Evolutionary conservation across 2,329 filamentous ascomycete species (phyloP).

Genomic region (Colletotrichum paranaense): DNA sequence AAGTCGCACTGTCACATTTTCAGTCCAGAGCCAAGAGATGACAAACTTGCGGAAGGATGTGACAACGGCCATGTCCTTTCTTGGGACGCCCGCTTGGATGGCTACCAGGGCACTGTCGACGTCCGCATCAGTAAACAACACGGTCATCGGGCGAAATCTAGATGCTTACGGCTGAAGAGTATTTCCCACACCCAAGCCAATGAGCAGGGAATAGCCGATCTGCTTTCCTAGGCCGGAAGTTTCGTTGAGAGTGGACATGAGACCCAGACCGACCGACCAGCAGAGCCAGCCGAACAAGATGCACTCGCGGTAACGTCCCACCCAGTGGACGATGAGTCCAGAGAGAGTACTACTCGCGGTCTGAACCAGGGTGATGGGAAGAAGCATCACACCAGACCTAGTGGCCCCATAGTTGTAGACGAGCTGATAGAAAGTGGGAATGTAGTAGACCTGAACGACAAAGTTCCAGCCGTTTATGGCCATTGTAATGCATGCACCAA

Average conservation of each 20-base stretch:
- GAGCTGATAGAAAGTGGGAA: slow-evolving; percentile 59
- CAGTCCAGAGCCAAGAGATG: background rate
- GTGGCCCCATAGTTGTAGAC: slow-evolving; percentile 56
- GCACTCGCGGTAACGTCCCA: slow-evolving; percentile 63
- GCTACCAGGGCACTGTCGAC: slow-evolving; percentile 56
- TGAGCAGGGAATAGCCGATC: slow-evolving; percentile 64
- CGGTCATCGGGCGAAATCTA: background rate
- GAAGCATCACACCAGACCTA: slow-evolving; percentile 53
- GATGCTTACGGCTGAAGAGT: slow-evolving; percentile 59
- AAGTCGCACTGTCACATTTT: rapidly evolving
- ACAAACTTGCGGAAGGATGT: slow-evolving; percentile 57
- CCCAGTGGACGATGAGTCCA: slow-evolving; percentile 63
- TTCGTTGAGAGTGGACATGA: slow-evolving; percentile 63
- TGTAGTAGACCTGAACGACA: slow-evolving; percentile 64
- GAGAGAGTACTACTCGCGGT: slow-evolving; percentile 60
- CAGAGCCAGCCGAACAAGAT: slow-evolving; percentile 64
- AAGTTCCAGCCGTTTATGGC: slow-evolving; percentile 71
- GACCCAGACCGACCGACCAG: slow-evolving; percentile 63
- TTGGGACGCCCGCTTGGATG: slow-evolving; percentile 67
- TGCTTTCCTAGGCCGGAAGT: slow-evolving; percentile 61
- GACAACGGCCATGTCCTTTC: slow-evolving; percentile 55
- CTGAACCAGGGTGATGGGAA: slow-evolving; percentile 56
- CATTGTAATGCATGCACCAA: slow-evolving; percentile 66
- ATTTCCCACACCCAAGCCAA: slow-evolving; percentile 62
- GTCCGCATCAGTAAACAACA: background rate